A percentile compares a stretch with the other conserved stretches of the same genome.
Evolutionary conservation across 164 flowering plant genomes (phyloP).

Genomic region (Berberis vulgaris): DNA sequence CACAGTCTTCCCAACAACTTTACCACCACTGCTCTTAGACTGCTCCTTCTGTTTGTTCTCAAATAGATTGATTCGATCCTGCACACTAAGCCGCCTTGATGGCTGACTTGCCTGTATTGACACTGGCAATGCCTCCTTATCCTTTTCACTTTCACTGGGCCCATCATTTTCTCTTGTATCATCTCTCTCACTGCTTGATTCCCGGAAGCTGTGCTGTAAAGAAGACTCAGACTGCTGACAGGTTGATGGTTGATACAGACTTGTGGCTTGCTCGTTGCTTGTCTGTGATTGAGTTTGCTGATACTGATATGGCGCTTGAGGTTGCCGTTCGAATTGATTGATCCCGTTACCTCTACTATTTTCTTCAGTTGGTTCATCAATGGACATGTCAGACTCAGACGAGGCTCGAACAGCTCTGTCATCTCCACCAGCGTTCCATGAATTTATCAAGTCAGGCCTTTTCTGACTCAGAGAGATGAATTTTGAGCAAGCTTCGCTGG

Average conservation of each 20-base stretch:
- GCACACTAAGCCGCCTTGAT: constrained; percentile 79
- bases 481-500: constrained; percentile 82
- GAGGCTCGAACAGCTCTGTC: constrained; percentile 54
- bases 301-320: constrained; percentile 3
- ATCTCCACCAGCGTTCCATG: constrained; percentile 36
- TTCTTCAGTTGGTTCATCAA: constrained; percentile 52
- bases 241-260: constrained; percentile 15
- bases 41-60: constrained; percentile 88
- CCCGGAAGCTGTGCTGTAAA: constrained; percentile 16
- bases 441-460: constrained; percentile 51
- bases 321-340: constrained; percentile 15
- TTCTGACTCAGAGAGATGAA: constrained; percentile 56
- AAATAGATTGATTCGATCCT: constrained; percentile 82
- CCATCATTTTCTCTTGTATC: constrained; percentile 21
- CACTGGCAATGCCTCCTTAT: constrained; percentile 20
- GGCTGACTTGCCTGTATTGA: constrained; percentile 32
- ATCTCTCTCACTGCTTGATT: constrained; percentile 26
- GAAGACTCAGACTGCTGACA: constrained; percentile 27
- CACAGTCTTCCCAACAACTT: constrained; percentile 39
- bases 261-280: constrained; percentile 13
- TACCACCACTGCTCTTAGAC: constrained; percentile 44
- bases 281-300: constrained; percentile 11
- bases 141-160: constrained; percentile 8
- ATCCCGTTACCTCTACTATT: constrained; percentile 13
- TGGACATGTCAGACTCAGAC: constrained; percentile 80